These are phyloP conservation scores for Nicotiana obtusifolia DNA, from an alignment of 257 asterid genomes.

Conservation along the genomic window DNA sequence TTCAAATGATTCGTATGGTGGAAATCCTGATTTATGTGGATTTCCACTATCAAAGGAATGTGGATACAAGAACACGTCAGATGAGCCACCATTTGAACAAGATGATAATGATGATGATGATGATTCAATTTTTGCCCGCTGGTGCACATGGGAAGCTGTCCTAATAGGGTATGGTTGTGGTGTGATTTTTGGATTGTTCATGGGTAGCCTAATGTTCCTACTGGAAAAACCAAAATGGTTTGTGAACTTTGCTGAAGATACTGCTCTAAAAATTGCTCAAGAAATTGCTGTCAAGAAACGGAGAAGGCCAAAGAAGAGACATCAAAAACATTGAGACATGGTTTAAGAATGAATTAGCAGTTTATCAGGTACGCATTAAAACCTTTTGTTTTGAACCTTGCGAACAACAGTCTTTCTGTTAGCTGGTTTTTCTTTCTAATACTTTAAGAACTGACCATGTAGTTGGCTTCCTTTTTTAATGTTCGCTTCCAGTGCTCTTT, in stretches of 20 bases:
- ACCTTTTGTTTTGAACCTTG: background rate
- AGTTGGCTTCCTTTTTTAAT: too few relatives aligned
- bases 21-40: background rate
- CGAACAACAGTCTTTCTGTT: background rate
- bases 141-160: background rate
- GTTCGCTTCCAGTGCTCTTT: too few relatives aligned
- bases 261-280: background rate
- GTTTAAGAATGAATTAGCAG: background rate
- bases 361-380: background rate
- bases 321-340: background rate
- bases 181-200: background rate
- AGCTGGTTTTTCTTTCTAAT: background rate
- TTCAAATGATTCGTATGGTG: background rate
- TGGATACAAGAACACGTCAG: background rate
- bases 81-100: background rate
- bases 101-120: background rate
- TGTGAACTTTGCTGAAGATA: background rate
- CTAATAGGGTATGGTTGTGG: background rate
- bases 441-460: too few relatives aligned
- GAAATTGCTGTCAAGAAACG: background rate
- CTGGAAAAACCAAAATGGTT: background rate
- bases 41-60: constrained; percentile 1
- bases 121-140: background rate
- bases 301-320: background rate
- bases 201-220: background rate